phyloP scores from a whole-genome alignment of 371 early-diverging fungal species.

The Mortierella sp. region DNA sequence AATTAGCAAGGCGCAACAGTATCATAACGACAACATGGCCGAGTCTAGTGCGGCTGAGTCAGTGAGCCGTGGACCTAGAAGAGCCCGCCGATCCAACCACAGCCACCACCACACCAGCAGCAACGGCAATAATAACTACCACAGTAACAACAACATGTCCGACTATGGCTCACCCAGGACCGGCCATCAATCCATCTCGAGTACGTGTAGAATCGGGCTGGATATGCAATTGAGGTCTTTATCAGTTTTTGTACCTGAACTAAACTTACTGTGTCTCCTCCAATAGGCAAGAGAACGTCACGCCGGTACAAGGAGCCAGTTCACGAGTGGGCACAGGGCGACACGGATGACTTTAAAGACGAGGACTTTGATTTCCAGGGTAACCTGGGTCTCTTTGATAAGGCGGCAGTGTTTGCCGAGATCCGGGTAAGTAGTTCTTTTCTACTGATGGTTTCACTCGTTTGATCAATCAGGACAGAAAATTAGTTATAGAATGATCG shows the following conservation, averaged over 20 bases:
- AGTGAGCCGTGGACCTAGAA: constrained; percentile 34
- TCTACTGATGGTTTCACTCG: not conserved
- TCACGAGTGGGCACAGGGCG: constrained; percentile 71
- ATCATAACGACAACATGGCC: constrained; percentile 36
- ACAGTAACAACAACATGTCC: constrained; percentile 39
- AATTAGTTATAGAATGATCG: not conserved
- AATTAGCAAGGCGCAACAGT: constrained; percentile 21
- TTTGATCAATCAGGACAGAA: not conserved
- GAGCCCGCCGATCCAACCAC: constrained; percentile 23
- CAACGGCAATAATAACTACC: constrained; percentile 21
- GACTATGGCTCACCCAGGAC: constrained; percentile 50
- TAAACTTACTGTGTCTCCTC: not conserved
- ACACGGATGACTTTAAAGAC: constrained; percentile 70
- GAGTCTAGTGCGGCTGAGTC: constrained; percentile 55
- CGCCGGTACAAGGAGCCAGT: constrained; percentile 35
- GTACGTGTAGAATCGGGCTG: constrained; percentile 11
- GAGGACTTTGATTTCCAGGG: constrained; percentile 90
- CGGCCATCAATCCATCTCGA: constrained; percentile 27
- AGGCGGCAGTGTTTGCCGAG: constrained; percentile 85
- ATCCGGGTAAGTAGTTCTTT: constrained; percentile 67
- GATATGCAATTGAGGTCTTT: not conserved
- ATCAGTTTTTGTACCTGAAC: not conserved
- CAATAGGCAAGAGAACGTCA: constrained; percentile 38
- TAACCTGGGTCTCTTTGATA: constrained; percentile 84
- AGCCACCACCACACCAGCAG: constrained; percentile 21